These are phyloP conservation scores for Suhomyces emberorum DNA, from an alignment of 805 yeast genomes.

Conservation along the genomic window DNA sequence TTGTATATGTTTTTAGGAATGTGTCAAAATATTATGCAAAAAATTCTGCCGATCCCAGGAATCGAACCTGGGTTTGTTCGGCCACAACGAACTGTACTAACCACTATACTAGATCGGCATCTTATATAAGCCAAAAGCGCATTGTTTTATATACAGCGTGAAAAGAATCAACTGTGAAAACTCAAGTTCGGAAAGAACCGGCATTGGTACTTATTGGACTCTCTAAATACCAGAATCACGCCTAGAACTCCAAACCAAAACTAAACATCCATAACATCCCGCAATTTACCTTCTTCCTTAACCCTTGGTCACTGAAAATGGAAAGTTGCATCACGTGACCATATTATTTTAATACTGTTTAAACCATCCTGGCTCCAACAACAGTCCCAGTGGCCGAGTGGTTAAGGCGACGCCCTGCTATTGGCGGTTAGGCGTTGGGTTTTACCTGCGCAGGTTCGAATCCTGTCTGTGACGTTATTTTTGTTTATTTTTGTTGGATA, in stretches of 20 bases:
- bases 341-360: background rate
- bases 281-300: no score
- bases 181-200: no score
- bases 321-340: no score
- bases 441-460: conserved; percentile 53
- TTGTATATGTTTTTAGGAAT: no score
- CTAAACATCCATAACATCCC: no score
- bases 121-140: background rate
- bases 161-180: no score
- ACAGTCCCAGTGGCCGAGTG: conserved; percentile 49
- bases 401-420: conserved; percentile 94
- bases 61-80: conserved; percentile 50
- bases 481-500: no score
- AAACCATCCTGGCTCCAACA: no score
- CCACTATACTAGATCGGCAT: conserved; percentile 50
- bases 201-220: background rate
- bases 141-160: no score
- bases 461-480: conserved; percentile 47
- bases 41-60: conserved; percentile 47
- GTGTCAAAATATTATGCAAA: no score
- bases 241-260: no score
- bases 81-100: conserved; percentile 50
- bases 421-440: conserved; percentile 25
- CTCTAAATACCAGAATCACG: background rate
- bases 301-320: no score